These are phyloP conservation scores for Aspergillus texensis DNA, from an alignment of 2,329 filamentous ascomycete species.

Conservation along the genomic window DNA sequence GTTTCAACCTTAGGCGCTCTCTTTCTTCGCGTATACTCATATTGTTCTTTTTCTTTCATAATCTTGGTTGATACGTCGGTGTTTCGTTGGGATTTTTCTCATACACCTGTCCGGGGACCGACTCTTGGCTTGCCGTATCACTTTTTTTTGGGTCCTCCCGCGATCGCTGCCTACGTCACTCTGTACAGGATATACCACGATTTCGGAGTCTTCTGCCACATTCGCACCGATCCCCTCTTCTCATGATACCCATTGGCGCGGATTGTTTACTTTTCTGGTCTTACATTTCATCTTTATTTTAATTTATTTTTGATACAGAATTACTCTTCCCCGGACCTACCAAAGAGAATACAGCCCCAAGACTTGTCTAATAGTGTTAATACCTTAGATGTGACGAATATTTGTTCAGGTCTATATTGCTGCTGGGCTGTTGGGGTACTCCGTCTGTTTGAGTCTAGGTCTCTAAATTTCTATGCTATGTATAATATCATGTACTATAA, in stretches of 20 bases:
- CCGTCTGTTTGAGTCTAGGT: neutral
- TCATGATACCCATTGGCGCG: slow-evolving; percentile 35
- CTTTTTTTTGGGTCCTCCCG: neutral
- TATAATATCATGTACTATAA: neutral
- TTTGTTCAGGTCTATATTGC: neutral
- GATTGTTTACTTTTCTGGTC: slow-evolving; percentile 11
- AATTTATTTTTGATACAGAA: slow-evolving; percentile 5
- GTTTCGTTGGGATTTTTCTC: neutral
- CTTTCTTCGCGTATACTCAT: neutral
- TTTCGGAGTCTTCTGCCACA: neutral
- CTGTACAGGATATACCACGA: neutral
- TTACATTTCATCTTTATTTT: slow-evolving; percentile 6
- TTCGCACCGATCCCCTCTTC: slow-evolving; percentile 6
- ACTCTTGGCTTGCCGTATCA: neutral
- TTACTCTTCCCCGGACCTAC: neutral
- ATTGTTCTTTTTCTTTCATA: neutral
- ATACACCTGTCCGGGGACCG: neutral
- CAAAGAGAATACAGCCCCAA: neutral
- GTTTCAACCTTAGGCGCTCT: slow-evolving; percentile 40
- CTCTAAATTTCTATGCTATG: neutral
- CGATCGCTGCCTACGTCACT: slow-evolving; percentile 1
- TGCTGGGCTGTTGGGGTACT: neutral
- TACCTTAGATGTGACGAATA: neutral
- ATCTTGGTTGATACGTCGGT: neutral
- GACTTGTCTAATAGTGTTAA: neutral